Conservation (phyloP, 768 basidiomycete species). For the Antrodiella citrinella region DNA sequence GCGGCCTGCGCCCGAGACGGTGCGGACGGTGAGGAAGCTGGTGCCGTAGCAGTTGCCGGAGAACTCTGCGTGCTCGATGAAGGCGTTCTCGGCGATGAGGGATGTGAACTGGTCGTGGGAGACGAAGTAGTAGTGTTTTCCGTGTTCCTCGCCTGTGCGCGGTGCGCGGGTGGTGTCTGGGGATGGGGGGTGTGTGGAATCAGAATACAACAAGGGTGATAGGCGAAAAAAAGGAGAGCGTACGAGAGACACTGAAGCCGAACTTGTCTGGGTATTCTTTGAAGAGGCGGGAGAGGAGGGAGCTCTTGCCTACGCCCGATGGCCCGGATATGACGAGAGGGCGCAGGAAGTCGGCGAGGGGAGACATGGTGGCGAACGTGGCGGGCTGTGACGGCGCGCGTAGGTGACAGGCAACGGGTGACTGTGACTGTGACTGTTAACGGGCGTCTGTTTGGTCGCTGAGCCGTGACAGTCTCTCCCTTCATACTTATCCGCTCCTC, state of each 20-base stretch:
- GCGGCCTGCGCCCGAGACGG: conserved; percentile 58
- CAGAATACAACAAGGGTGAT: conserved; percentile 1
- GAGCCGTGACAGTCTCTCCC: background rate
- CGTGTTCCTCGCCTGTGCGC: conserved; percentile 73
- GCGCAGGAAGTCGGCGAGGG: conserved; percentile 39
- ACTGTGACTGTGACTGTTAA: conserved; percentile 2
- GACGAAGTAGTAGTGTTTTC: conserved; percentile 85
- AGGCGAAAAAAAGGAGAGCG: conserved; percentile 8
- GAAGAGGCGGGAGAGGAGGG: conserved; percentile 78
- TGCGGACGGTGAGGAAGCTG: conserved; percentile 65
- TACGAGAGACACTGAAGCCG: conserved; percentile 92
- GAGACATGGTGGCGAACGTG: conserved; percentile 20
- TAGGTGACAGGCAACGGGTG: conserved; percentile 9
- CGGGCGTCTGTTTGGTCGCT: conserved; percentile 1
- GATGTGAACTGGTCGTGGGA: conserved; percentile 59
- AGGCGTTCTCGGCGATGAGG: conserved; percentile 62
- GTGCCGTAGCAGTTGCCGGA: conserved; percentile 93
- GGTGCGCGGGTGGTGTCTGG: conserved; percentile 86
- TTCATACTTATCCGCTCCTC: conserved; percentile 1
- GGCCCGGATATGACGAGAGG: conserved; percentile 89
- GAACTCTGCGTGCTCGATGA: conserved; percentile 94
- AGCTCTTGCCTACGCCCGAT: conserved; percentile 92
- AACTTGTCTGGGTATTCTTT: conserved; percentile 75
- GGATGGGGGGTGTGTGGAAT: conserved; percentile 8
- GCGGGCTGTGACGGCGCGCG: conserved; percentile 1